These are phyloP conservation scores for Amauroascus verrucosus DNA, from an alignment of 2,329 filamentous ascomycete genomes.

Conservation along the genomic window DNA sequence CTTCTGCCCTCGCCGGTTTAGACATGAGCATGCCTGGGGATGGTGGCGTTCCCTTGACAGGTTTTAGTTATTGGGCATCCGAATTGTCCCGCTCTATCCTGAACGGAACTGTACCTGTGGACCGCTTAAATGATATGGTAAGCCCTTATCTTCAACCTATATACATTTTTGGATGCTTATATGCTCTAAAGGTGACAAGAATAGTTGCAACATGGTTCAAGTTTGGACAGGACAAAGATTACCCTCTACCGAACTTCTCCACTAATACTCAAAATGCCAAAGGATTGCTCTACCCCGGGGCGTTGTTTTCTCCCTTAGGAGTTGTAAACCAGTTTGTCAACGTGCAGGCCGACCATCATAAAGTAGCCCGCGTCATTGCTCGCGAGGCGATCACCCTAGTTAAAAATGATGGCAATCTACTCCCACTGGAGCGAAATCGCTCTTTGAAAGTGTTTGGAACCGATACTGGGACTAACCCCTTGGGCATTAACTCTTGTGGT, in stretches of 20 bases:
- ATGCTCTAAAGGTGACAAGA: conserved; percentile 37
- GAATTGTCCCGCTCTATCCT: conserved; percentile 47
- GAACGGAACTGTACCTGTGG: conserved; percentile 48
- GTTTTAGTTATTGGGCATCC: conserved; percentile 45
- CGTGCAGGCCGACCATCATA: conserved; percentile 45
- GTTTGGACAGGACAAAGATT: conserved; percentile 48
- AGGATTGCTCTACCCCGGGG: conserved; percentile 49
- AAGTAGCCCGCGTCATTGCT: conserved; percentile 42
- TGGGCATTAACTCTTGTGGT: conserved; percentile 55
- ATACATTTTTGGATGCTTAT: not conserved
- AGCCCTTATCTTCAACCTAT: not conserved
- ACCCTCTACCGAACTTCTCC: conserved; percentile 49
- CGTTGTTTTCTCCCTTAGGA: conserved; percentile 50
- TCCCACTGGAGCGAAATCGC: conserved; percentile 39
- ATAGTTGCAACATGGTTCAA: conserved; percentile 50
- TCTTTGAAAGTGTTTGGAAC: conserved; percentile 40
- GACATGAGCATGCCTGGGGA: conserved; percentile 64
- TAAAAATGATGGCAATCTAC: conserved; percentile 52
- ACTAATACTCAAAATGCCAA: conserved; percentile 47
- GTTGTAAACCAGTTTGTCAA: conserved; percentile 60
- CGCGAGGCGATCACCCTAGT: conserved; percentile 48
- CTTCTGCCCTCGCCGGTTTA: conserved; percentile 51
- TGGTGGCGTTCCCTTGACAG: conserved; percentile 42
- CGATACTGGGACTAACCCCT: conserved; percentile 44
- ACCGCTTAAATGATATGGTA: conserved; percentile 45